These are phyloP conservation scores for Yamadazyma sp. DNA, from an alignment of 805 yeast species.

Conservation along the genomic window DNA sequence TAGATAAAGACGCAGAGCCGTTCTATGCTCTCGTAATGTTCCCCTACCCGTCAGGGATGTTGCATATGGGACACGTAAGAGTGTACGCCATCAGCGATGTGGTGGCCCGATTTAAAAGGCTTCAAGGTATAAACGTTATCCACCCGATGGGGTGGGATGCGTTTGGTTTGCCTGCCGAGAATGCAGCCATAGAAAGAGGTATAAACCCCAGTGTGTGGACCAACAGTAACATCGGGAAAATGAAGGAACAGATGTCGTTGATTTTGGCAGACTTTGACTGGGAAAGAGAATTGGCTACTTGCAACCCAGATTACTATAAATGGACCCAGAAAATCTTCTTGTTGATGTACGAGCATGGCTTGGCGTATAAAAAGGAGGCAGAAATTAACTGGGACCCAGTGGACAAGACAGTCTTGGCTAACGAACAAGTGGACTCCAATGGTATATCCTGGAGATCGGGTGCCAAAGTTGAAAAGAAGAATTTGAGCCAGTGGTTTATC, in stretches of 20 bases:
- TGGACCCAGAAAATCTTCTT: conserved; percentile 90
- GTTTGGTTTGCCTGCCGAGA: conserved; percentile 97
- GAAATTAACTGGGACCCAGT: conserved; percentile 98
- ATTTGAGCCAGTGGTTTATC: conserved; percentile 89
- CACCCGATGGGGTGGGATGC: conserved; percentile 99
- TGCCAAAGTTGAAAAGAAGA: conserved; percentile 81
- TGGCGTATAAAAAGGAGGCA: conserved; percentile 84
- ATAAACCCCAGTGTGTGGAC: conserved; percentile 87
- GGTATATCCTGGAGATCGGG: conserved; percentile 98
- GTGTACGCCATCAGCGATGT: conserved; percentile 91
- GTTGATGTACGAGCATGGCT: conserved; percentile 66
- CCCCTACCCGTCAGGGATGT: conserved; percentile 92
- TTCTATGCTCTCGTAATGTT: conserved; percentile 83
- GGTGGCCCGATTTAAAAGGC: conserved; percentile 71
- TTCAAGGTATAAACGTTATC: conserved; percentile 73
- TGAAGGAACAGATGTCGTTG: conserved; percentile 76
- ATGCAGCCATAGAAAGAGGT: conserved; percentile 89
- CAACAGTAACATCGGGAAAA: conserved; percentile 67
- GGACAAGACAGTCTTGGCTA: conserved; percentile 91
- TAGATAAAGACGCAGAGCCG: conserved; percentile 9
- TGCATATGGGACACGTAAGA: conserved; percentile 92
- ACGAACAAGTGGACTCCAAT: conserved; percentile 87
- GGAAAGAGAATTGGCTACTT: conserved; percentile 87
- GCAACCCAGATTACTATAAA: conserved; percentile 82
- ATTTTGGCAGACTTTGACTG: conserved; percentile 91